Conservation (phyloP, 306 rosid species). For the Bauhinia variegata region DNA sequence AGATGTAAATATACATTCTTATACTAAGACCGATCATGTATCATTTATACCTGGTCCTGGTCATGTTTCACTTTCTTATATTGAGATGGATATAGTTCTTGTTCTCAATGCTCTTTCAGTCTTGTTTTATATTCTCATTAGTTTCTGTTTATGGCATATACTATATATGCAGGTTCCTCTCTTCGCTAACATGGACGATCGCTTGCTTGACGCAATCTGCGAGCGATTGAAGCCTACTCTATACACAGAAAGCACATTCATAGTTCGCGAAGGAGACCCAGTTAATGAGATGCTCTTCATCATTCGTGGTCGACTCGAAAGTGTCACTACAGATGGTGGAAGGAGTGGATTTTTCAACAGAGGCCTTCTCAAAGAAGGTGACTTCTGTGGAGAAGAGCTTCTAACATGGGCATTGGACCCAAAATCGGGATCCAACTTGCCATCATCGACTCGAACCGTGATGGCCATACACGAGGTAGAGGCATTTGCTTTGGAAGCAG, state of each 20-base stretch:
- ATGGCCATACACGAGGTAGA: slow-evolving; percentile 82
- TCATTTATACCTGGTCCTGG: too few species aligned
- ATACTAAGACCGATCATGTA: too few species aligned
- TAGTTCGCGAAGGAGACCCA: slow-evolving; percentile 91
- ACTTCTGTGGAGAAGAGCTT: slow-evolving; percentile 94
- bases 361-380: slow-evolving; percentile 72
- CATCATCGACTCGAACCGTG: slow-evolving; percentile 83
- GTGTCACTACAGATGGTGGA: slow-evolving; percentile 92
- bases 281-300: slow-evolving; percentile 94
- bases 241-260: slow-evolving; percentile 75
- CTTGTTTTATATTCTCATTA: slow-evolving; percentile 22
- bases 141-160: slow-evolving; percentile 20
- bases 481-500: slow-evolving; percentile 80
- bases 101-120: slow-evolving; percentile 21
- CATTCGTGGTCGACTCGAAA: slow-evolving; percentile 90
- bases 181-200: slow-evolving; percentile 87
- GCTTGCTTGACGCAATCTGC: slow-evolving; percentile 89
- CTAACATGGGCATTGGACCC: slow-evolving; percentile 96
- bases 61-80: too few species aligned
- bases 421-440: slow-evolving; percentile 83
- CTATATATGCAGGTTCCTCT: slow-evolving; percentile 67
- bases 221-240: slow-evolving; percentile 84
- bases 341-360: slow-evolving; percentile 90
- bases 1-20: too few species aligned
- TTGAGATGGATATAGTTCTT: neutral